These are phyloP conservation scores for Cenchrus americanus DNA, from an alignment of 176 grass and related monocot genomes.

Conservation along the genomic window DNA sequence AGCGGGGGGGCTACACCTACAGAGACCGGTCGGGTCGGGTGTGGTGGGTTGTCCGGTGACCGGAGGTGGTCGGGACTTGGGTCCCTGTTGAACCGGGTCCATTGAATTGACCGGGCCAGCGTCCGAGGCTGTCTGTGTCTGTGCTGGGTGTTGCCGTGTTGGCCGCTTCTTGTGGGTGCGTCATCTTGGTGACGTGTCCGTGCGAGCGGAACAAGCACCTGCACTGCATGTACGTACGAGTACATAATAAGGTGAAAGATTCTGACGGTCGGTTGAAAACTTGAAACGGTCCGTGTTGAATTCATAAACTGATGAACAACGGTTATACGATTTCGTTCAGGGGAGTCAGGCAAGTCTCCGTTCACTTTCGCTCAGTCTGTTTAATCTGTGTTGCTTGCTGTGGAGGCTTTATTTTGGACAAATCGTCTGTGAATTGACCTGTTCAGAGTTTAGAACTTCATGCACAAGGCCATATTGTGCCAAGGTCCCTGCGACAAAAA, in stretches of 20 bases:
- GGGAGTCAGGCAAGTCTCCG: no score
- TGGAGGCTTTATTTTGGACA: no score
- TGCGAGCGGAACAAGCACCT: background rate
- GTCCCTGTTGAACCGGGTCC: background rate
- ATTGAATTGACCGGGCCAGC: slow-evolving; percentile 13
- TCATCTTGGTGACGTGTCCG: background rate
- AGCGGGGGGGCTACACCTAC: no score
- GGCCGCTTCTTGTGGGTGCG: background rate
- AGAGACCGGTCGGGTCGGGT: background rate
- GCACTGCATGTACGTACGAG: background rate
- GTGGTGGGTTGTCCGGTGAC: no score
- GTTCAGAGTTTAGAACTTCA: background rate
- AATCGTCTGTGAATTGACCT: no score
- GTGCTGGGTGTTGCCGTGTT: background rate
- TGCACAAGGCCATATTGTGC: background rate
- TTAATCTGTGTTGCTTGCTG: background rate
- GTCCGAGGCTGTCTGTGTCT: background rate
- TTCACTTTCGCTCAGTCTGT: background rate
- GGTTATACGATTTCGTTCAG: background rate
- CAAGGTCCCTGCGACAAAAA: background rate
- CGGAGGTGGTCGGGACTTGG: background rate
- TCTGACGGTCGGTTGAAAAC: background rate
- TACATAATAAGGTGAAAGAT: no score
- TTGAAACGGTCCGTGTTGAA: background rate
- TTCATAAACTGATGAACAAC: background rate